Evolutionary conservation across 768 basidiomycete genomes (phyloP).

Genomic region (Rhodotorula diobovata): DNA sequence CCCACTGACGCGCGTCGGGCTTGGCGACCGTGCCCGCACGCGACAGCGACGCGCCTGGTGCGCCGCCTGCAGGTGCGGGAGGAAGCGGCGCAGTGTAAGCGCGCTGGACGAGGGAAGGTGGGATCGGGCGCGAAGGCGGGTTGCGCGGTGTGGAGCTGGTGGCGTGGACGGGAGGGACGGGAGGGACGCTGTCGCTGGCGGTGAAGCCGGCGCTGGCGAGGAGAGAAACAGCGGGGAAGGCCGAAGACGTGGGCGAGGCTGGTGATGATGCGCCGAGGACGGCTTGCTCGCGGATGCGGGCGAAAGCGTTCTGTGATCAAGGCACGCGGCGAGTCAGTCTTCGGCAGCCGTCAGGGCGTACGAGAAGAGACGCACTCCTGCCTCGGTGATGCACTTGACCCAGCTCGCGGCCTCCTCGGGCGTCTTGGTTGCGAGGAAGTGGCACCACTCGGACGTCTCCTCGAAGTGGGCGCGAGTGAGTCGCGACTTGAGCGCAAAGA

Average conservation of each 20-base stretch:
- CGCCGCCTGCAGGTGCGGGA: neutral
- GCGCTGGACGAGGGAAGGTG: neutral
- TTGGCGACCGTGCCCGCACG: slow-evolving; percentile 7
- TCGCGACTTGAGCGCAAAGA: slow-evolving; percentile 84
- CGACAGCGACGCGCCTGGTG: neutral
- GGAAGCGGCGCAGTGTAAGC: slow-evolving; percentile 1
- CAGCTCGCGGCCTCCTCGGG: slow-evolving; percentile 64
- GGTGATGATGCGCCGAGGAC: neutral
- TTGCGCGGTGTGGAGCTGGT: neutral
- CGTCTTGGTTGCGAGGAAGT: slow-evolving; percentile 73
- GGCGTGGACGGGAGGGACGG: neutral
- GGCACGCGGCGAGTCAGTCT: neutral
- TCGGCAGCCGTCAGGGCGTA: neutral
- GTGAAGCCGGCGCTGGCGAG: neutral
- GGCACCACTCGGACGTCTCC: slow-evolving; percentile 67
- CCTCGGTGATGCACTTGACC: slow-evolving; percentile 74
- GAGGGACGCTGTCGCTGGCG: neutral
- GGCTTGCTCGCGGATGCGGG: slow-evolving; percentile 28
- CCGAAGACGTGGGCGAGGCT: neutral
- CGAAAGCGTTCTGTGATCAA: slow-evolving; percentile 14
- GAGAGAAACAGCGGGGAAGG: neutral
- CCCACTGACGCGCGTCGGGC: slow-evolving; percentile 28
- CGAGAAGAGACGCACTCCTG: slow-evolving; percentile 59
- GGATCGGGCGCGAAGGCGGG: neutral
- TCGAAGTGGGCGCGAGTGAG: slow-evolving; percentile 27